phyloP scores from a whole-genome alignment of 2,329 filamentous ascomycete species.

The Neonectria ditissima region DNA sequence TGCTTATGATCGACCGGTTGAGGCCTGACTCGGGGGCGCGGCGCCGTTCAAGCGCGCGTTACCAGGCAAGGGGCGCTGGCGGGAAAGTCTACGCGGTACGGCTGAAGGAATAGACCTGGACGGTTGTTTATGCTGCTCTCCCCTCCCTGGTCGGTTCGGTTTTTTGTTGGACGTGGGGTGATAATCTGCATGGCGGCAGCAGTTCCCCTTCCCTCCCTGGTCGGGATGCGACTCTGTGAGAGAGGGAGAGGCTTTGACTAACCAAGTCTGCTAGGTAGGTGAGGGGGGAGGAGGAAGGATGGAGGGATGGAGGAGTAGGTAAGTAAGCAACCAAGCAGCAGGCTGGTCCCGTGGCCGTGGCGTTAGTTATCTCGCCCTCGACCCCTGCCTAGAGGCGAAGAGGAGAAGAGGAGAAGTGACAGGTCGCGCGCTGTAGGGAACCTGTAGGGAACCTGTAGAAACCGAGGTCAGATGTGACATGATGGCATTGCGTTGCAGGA shows the following conservation, averaged over 20 bases:
- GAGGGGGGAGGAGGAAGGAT: neutral
- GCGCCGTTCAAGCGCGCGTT: no score
- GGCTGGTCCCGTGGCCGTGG: slow-evolving; percentile 17
- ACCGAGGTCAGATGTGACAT: slow-evolving; percentile 7
- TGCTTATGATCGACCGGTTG: no score
- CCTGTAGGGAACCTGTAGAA: no score
- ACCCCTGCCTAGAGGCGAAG: neutral
- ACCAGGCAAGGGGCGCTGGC: slow-evolving; percentile 7
- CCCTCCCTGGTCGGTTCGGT: no score
- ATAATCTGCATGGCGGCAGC: slow-evolving; percentile 8
- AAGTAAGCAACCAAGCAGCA: no score
- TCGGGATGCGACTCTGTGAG: slow-evolving; percentile 27
- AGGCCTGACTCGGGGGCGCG: no score
- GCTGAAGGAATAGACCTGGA: no score
- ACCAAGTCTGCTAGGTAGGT: no score
- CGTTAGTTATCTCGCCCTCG: neutral
- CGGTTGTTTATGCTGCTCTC: no score
- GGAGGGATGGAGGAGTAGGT: neutral
- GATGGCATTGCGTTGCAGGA: slow-evolving; percentile 2
- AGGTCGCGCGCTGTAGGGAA: no score
- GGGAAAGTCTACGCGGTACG: neutral
- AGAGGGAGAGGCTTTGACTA: slow-evolving; percentile 15
- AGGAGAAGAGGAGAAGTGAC: neutral
- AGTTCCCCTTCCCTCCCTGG: no score
- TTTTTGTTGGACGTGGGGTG: slow-evolving; percentile 13